Evolutionary conservation across 495 filamentous ascomycete genomes (phyloP).

Genomic region (Astrocystis sublimbata): DNA sequence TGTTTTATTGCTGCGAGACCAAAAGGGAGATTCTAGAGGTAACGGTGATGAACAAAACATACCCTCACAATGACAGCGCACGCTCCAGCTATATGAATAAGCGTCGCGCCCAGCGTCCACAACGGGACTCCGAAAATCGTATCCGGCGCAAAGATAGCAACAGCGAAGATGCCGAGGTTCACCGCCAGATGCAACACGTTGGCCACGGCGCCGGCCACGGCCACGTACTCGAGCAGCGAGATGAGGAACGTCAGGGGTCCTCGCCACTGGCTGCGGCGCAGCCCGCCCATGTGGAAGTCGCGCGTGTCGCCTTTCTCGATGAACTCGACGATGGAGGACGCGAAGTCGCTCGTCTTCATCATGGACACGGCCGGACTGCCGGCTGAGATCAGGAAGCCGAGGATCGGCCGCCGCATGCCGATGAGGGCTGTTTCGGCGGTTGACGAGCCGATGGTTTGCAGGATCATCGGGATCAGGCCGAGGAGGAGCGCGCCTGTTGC

Average conservation of each 20-base stretch:
- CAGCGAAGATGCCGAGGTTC: constrained; percentile 4
- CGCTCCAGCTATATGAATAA: constrained; percentile 3
- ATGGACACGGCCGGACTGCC: constrained; percentile 19
- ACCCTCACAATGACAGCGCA: neutral
- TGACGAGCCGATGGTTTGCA: constrained; percentile 16
- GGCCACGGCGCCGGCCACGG: constrained; percentile 10
- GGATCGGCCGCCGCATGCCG: constrained; percentile 12
- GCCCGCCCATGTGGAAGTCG: neutral
- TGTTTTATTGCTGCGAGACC: no score
- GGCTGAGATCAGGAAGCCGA: constrained; percentile 17
- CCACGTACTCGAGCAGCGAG: constrained; percentile 4
- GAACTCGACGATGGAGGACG: neutral
- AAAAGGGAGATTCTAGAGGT: no score
- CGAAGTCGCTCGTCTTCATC: constrained; percentile 14
- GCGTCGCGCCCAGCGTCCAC: constrained; percentile 7
- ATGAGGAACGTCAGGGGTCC: constrained; percentile 7
- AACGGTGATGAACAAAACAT: neutral
- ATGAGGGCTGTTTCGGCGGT: constrained; percentile 21
- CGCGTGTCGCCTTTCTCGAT: neutral
- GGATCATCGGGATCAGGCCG: constrained; percentile 16
- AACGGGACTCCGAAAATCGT: constrained; percentile 15
- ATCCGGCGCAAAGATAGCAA: constrained; percentile 14
- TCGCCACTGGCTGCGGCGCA: neutral
- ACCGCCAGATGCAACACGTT: constrained; percentile 12
- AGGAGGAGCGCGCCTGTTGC: constrained; percentile 16